A percentile compares a stretch with the other conserved stretches of the same genome.
Conservation (phyloP, 192 early-diverging fungal species). For the Cetraspora pellucida region DNA sequence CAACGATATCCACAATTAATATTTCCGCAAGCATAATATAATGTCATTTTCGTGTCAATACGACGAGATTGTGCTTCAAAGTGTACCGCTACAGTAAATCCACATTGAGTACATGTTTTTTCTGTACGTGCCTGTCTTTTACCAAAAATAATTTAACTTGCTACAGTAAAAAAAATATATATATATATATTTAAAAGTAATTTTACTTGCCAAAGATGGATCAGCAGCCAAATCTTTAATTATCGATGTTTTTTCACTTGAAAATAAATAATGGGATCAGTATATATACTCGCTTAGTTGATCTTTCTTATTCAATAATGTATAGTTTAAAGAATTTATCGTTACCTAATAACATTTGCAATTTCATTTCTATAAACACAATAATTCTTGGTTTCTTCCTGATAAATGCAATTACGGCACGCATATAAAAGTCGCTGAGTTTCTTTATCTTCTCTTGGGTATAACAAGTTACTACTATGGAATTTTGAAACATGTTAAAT, state of each 20-base stretch:
- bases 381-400: constrained; percentile 69
- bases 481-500: neutral
- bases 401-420: constrained; percentile 77
- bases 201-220: constrained; percentile 64
- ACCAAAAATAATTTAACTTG: neutral
- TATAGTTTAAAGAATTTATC: too few species aligned
- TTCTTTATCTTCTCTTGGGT: constrained; percentile 71
- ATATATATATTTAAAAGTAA: neutral
- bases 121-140: constrained; percentile 60
- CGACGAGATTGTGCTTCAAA: constrained; percentile 68
- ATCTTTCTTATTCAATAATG: neutral
- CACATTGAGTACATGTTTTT: constrained; percentile 64
- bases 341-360: constrained; percentile 55
- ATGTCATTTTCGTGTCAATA: constrained; percentile 71
- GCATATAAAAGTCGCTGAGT: constrained; percentile 63
- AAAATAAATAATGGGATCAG: neutral
- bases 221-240: neutral
- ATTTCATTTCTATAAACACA: constrained; percentile 81
- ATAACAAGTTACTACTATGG: constrained; percentile 76
- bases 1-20: constrained; percentile 71
- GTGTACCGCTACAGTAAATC: constrained; percentile 65
- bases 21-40: constrained; percentile 80
- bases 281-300: neutral
- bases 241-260: constrained; percentile 1
- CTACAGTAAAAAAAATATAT: neutral